Base-by-base conservation (phyloP, 768 basidiomycete species). In the Cubamyces lactineus region DNA sequence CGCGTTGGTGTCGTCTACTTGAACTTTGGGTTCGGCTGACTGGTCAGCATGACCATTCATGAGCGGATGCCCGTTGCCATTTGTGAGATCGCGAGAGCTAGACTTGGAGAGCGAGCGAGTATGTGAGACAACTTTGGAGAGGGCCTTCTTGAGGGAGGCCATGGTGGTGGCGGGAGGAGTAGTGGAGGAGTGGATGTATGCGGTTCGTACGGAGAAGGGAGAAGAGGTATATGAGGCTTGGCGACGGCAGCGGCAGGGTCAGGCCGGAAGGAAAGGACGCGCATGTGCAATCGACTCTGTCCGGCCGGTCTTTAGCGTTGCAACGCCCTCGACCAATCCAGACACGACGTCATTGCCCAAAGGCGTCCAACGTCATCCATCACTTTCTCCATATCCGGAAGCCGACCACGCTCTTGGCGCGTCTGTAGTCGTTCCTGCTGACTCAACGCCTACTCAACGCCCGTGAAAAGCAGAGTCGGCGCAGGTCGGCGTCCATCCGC, bases 81-180 rank as follows among this genome's bases (percentile, higher is more conserved):
- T 61, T 7, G 39, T 21, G 41, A 46, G 30, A 28, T 30, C 24
- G 42, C 40, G 53, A n/a, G 59, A 39, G 55, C 43, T 57, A 56
- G 53, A 43, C 39, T 57, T 61, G 19, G 66, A 66, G 23, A 56
- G 51, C 12, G 62, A 43, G 43, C 52, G 52, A 9, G 68, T 45
- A 41, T 63, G 66, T 1, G 66, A 46, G 62, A 56, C 51, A 60
- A 69, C 49, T 51, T 60, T 66, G 26, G 65, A 48, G 53, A 69
- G 21, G 28, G 57, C 64, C 52, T 65, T 67, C 62, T 64, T 63
- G 56, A 69, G 21, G n/a, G 66, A 48, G 43, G 68, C 60, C 66
- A 67, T 67, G 46, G 57, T 30, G 61, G 45, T 45, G 49, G 42
- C 1, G 34, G 15, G 56, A 48, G 40, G n/a, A n/a, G 19, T 16